Base-by-base conservation (phyloP, 1,284 basidiomycete species). In the Cryptococcus sp. region DNA sequence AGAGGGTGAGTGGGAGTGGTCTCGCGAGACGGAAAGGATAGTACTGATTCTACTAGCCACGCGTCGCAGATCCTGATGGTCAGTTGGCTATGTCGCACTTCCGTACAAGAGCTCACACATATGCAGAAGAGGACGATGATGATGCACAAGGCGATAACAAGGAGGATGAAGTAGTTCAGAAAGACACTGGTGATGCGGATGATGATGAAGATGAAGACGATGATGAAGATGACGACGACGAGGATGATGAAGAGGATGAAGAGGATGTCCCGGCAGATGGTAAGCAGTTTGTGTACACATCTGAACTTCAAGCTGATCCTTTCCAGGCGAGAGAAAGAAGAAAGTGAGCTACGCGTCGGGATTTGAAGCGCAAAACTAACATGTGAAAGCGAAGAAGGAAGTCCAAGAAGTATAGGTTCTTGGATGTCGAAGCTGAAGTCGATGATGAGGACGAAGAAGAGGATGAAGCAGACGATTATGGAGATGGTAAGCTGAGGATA, bases 381-480 rank as follows among this genome's bases (percentile, higher is more conserved):
- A 5, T 5, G 33, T 14, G 15, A 7, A 14, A 55, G 53, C 47
- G 55, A 50, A 53, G 55, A 70, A 86, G 83, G 53, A 78, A 79
- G 58, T 79, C 80, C 15, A 59, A 65, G 33, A 82, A 84, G 36
- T 89, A 86, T 71, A 86, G 87, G 63, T 98, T 93, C 86, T 81
- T 97, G 67, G 94, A 98, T 85, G 83, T 94, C 59, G 90, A 96
- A 78, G 94, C 92, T 59, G 91, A 93, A 69, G 90, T 92, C 34
- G 89, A 89, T 65, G 89, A 91, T 50, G 94, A 97, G 53, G 92
- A 95, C 32, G 94, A 97, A 53, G 94, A 96, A 50, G 91, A 95
- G 35, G 93, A 94, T 6, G 92, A 94, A 30, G 89, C 89, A 37
- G 90, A 91, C 59, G 84, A 83, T 60, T 85, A 81, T 23, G 83